phyloP scores from a whole-genome alignment of 2,329 filamentous ascomycete species.

The Sporothrix pallida region DNA sequence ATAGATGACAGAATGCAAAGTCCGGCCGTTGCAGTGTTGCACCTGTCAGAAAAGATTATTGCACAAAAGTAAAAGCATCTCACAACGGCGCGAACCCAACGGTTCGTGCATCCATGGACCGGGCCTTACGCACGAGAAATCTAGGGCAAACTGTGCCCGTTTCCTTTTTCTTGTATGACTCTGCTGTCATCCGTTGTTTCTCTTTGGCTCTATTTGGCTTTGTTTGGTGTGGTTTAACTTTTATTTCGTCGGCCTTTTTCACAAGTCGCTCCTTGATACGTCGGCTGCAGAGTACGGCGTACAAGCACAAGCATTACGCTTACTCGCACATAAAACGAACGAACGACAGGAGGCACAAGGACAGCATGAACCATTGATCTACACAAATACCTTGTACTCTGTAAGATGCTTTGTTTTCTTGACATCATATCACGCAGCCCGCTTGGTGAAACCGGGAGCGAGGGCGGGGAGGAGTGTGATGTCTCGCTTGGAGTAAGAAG shows the following conservation, averaged over 20 bases:
- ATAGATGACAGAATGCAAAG: background rate
- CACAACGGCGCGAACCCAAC: background rate
- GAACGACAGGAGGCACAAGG: constrained; percentile 10
- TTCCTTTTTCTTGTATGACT: constrained; percentile 20
- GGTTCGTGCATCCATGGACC: constrained; percentile 10
- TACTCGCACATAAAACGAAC: background rate
- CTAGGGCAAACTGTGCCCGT: background rate
- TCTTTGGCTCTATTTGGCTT: background rate
- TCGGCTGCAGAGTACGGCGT: background rate
- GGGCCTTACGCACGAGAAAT: constrained; percentile 31
- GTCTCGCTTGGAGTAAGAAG: background rate
- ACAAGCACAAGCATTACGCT: background rate
- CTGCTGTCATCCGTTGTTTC: constrained; percentile 31
- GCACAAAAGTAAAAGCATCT: no score
- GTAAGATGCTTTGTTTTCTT: no score
- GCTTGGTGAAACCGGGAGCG: background rate
- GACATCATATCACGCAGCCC: background rate
- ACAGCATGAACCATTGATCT: background rate
- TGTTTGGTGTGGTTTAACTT: no score
- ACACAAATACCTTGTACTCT: no score
- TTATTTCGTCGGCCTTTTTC: constrained; percentile 1
- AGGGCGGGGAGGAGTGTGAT: background rate
- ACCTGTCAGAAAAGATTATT: background rate
- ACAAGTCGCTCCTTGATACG: background rate
- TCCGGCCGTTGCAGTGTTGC: constrained; percentile 25